Base-by-base conservation (phyloP, 768 basidiomycete species). In the Fistulinella prunicolor region DNA sequence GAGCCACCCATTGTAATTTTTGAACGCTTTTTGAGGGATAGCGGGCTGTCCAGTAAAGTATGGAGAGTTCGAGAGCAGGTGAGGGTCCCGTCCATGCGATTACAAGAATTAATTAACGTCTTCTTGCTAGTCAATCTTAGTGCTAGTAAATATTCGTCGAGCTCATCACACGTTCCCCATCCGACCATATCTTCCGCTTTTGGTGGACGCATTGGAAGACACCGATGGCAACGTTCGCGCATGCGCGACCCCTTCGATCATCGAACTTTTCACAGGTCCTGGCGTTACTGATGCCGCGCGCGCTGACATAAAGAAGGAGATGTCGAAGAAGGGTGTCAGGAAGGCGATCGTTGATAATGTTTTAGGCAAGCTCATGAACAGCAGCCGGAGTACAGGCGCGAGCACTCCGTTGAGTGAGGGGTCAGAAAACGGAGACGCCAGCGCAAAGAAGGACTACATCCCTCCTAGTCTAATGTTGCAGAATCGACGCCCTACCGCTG, bases 301-400 rank as follows among this genome's bases (percentile, higher is more conserved):
- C 43, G 82, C 93, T 4, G 95, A 98, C 65, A 75, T 98, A 45
- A 97, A 96, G 76, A 94, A 92, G 62, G 87, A 92, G 63, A 77
- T 98, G 76, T 66, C 77, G 2, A 91, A 86, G 72, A 90, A 89
- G 65, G 79, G 80, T 35, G 89, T 96, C 36, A 80, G 92, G 28
- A 95, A 94, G 70, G 80, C 83, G 5, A 94, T 94, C 38, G 82
- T 86, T 13, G 94, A 97, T 51, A 76, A 76, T 44, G 82, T 98
- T 14, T 75, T 94, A 7, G 68, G 73, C 45, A 85, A 82, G 63
- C 73, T 92, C 19, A 72, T 91, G 42, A 58, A 63, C 28, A 57
- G 61, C 38, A 74, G 69, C 34, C 71, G 70, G 16, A 69, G 69
- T 44, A 60, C 73, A 8, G 61, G 67, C 38, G 71, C 71, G 3